A percentile compares a stretch with the other conserved stretches of the same genome.
phyloP scores from a whole-genome alignment of 2,329 filamentous ascomycete species.

The Neofusicoccum umdonicola region DNA sequence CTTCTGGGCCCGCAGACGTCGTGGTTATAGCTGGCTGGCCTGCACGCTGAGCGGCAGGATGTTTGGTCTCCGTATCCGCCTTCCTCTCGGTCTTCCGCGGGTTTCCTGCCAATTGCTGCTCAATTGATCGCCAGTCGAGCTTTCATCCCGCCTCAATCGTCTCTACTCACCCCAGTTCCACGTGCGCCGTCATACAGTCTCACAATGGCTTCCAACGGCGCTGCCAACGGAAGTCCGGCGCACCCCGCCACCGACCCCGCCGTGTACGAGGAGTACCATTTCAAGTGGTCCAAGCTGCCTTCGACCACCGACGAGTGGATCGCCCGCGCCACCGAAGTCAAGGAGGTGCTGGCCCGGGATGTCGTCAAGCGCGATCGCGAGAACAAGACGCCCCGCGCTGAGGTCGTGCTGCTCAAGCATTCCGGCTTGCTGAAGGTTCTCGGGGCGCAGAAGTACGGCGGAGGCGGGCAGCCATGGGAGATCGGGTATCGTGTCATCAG shows the following conservation, averaged over 20 bases:
- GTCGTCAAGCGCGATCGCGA: conserved; percentile 49
- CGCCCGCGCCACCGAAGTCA: conserved; percentile 48
- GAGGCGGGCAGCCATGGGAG: conserved; percentile 53
- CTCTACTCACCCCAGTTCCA: too few species aligned
- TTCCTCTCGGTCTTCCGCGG: not conserved
- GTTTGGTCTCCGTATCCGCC: not conserved
- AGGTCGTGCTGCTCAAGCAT: conserved; percentile 53
- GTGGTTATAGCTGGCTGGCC: not conserved
- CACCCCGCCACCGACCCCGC: conserved; percentile 34
- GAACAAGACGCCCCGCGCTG: conserved; percentile 52
- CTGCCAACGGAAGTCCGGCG: not conserved
- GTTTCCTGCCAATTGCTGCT: not conserved
- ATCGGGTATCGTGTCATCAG: conserved; percentile 60
- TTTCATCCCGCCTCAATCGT: not conserved
- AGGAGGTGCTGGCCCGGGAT: conserved; percentile 50
- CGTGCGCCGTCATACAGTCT: not conserved
- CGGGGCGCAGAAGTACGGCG: conserved; percentile 51
- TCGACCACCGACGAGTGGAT: conserved; percentile 46
- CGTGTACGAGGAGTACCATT: conserved; percentile 42
- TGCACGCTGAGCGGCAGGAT: not conserved
- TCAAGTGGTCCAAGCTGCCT: conserved; percentile 39
- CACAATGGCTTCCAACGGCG: conserved; percentile 4
- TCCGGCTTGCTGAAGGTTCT: conserved; percentile 52
- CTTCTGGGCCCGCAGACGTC: not conserved
- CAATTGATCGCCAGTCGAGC: not conserved